Evolutionary conservation across 2,329 filamentous ascomycete genomes (phyloP), one percentile per base, ranked within the genome.

Genomic region (Endoconidiophora laricicola): DNA sequence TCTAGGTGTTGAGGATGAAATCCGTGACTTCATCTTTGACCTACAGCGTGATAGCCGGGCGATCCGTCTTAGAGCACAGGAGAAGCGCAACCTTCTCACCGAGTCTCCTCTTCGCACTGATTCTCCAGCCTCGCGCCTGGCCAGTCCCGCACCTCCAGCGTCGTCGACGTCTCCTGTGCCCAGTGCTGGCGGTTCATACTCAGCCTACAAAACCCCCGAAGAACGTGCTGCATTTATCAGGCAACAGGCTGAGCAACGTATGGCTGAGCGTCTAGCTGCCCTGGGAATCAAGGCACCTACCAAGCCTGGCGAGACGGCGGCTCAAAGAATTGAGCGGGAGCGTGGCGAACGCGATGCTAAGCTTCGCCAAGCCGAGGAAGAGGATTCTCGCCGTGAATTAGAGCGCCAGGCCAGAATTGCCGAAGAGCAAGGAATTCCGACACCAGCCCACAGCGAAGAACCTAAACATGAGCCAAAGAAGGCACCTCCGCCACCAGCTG

Each of bases 1-100:
- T 7, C 73, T 98, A 37, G 91, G 91, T 24, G 91, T 98, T 24
- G 91, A 98, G 61, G 90, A 98, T 60, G 87, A 94, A 60, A 83
- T 96, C 54, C 86, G 87, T 60, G 91, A 98, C 60, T 96, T 98
- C 64, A 98, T 98, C 62, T 96, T 91, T 61, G 91, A 96, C 57
- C 69, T 98, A 48, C 88, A 95, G 62, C 79, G 90, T 54, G 84
- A 81, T 55, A 93, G 86, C 62, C 79, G 87, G 56, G 74, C 86
- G 55, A 73, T 85, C 48, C 80, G 81, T 53, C 67, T 93, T 52
- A 71, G 75, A 53, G 66, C 69, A 45, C 78, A 74, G 61, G 80
- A 79, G 54, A 73, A 67, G 50, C 69, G 70, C 23, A 63, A 67
- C 18, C 63, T 69, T 4, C 69, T 69, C 29, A 63, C 64, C 9